Base-by-base conservation (phyloP, 148 eudicot species). In the Arbutus unedo region DNA sequence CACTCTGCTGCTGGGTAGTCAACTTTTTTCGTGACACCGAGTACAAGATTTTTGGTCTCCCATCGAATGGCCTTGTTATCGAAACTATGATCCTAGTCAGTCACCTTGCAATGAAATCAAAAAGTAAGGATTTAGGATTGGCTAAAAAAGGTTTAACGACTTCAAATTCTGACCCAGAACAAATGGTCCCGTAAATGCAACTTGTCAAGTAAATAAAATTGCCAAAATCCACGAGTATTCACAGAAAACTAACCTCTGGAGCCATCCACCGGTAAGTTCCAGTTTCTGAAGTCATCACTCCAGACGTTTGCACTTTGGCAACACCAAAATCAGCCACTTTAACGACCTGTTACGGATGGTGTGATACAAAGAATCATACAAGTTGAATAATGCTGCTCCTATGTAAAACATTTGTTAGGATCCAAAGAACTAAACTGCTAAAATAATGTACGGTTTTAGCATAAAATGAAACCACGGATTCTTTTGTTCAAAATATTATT, bases 191-290 rank as follows among this genome's bases (percentile, higher is more conserved):
- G 8, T 3, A 8, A 45, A 23, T 25, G 8, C 73, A 4, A 57
- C 60, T 19, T 60, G 21, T 16, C 45, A 70, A 48, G 25, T 25
- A 49, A 48, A 45, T 45, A n/a, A 44, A 43, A 44, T 59, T 6
- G 47, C 15, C 19, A 50, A 77, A 77, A 76, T 43, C 47, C 48
- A 60, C 4, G 0, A 60, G 53, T 23, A 50, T 62, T n/a, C 9
- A 10, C 23, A 50, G 71, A 51, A 71, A 72, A 38, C 72, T 53
- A 79, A 90, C 92, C 92, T 90, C 92, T 49, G 91, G 92, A 84
- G 92, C 92, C 92, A 90, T 90, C 92, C 92, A 90, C 23, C 92
- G 90, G 80, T 90, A 90, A 1, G 91, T 90, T 82, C 92, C 92
- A n/a, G 91, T 90, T 84, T 90, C 92, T 75, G 92, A 91, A 38